Percentiles rank a stretch among this genome's conserved stretches.
These are phyloP conservation scores for Tinospora cordifolia DNA, from an alignment of 164 flowering plant genomes.

Conservation along the genomic window DNA sequence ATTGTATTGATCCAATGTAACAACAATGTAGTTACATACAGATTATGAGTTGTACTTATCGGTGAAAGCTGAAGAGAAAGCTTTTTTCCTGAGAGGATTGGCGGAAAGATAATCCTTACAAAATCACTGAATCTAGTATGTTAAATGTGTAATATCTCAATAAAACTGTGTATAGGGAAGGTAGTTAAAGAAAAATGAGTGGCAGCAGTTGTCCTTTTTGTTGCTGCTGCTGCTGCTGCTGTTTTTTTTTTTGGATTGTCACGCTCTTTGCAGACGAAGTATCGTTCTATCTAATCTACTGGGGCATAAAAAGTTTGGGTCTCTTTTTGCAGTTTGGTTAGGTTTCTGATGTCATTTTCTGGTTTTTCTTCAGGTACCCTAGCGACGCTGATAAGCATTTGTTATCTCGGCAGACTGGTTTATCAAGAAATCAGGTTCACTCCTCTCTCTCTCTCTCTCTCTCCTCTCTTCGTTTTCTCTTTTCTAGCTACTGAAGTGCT, in stretches of 20 bases:
- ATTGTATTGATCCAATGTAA: too few species aligned
- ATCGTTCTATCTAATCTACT: conserved; percentile 20
- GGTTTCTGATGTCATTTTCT: conserved; percentile 19
- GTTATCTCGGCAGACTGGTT: conserved; percentile 46
- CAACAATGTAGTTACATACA: too few species aligned
- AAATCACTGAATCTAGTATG: not conserved
- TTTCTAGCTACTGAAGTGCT: too few species aligned
- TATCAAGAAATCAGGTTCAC: conserved; percentile 43
- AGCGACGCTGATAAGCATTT: conserved; percentile 52
- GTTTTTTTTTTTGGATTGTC: conserved; percentile 37
- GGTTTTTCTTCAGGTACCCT: conserved; percentile 33
- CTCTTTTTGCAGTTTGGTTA: conserved; percentile 11
- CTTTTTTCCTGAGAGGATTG: not conserved
- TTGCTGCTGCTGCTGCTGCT: conserved; percentile 7
- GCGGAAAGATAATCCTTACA: not conserved
- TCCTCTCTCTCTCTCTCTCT: not conserved
- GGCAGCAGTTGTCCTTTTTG: conserved; percentile 16
- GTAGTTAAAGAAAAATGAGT: conserved; percentile 10
- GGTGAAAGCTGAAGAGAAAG: not conserved
- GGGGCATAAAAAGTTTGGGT: conserved; percentile 16
- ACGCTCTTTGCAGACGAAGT: conserved; percentile 30
- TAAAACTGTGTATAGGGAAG: not conserved
- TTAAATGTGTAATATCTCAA: not conserved
- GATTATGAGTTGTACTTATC: not conserved
- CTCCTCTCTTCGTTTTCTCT: not conserved